Conservation (phyloP, 2,329 filamentous ascomycete genomes). For the Penicillium expansum region DNA sequence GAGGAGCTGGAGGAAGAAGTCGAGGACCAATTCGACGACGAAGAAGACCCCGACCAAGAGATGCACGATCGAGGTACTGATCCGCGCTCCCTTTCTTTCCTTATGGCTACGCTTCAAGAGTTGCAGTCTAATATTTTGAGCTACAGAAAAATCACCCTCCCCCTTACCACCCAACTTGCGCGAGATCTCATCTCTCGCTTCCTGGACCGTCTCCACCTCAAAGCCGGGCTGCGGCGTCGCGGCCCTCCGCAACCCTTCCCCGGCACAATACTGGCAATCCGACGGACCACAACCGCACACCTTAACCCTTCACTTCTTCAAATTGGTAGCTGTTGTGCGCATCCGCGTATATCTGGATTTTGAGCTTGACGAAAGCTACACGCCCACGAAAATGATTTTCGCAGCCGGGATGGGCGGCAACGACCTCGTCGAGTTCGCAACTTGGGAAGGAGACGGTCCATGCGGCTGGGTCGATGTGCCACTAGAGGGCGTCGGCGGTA, state of each 20-base stretch:
- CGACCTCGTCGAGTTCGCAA: conserved; percentile 82
- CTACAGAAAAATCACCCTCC: conserved; percentile 34
- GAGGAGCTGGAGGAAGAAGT: conserved; percentile 21
- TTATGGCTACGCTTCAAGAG: background rate
- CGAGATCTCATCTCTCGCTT: conserved; percentile 64
- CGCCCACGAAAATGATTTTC: conserved; percentile 87
- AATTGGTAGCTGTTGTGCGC: conserved; percentile 52
- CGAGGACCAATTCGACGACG: conserved; percentile 17
- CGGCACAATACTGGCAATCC: conserved; percentile 62
- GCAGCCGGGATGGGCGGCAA: conserved; percentile 87
- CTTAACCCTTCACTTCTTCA: conserved; percentile 62
- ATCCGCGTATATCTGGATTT: conserved; percentile 72
- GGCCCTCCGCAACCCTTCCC: conserved; percentile 58
- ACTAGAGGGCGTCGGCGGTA: conserved; percentile 59
- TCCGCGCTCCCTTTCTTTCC: background rate
- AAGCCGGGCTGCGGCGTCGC: conserved; percentile 62
- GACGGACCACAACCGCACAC: conserved; percentile 65
- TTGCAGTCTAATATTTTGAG: background rate
- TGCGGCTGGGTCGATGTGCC: conserved; percentile 89
- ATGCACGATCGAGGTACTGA: conserved; percentile 36
- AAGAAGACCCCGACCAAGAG: conserved; percentile 33
- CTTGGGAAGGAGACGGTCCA: conserved; percentile 73
- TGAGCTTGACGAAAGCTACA: conserved; percentile 91
- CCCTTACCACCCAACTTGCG: conserved; percentile 49
- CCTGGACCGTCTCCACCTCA: conserved; percentile 61